Evolutionary conservation across 176 grass and related monocot genomes (phyloP), one percentile per base, ranked within the genome.

Genomic region (Aegilops tauschii): DNA sequence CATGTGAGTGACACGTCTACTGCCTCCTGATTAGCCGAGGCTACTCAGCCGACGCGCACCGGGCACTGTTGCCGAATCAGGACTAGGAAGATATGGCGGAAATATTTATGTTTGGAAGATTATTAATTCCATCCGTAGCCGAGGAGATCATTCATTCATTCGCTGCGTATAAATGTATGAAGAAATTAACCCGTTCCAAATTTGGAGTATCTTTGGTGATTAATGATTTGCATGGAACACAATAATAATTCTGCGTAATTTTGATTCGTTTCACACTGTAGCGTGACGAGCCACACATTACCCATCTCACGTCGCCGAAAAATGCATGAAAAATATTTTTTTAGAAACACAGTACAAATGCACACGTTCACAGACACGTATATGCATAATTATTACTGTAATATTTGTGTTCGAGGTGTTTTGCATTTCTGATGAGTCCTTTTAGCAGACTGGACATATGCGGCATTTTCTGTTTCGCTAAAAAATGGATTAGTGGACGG

Each of bases 1-100:
- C 72, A 12, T 0, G 6, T 5, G 0, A 0, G 16, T 79, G 90
- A 92, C 86, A 71, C 58, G 71, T 29, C 63, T 73, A 27, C 20
- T 14, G 40, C 1, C 6, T 3, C 3, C 82, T 88, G 77, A 86
- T 88, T 92, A 72, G 90, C 77, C 8, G 8, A 66, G 56, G 56
- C 56, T 59, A 3, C 56, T 59, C 7, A 21, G 56, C 56, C 56
- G 6, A 59, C 56, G 56, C 18, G 56, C 18, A 59, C 56, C 56
- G 56, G 18, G 56, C 18, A 18, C 50, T 18, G 31, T 25, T 84
- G 32, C 36, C 69, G 5, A 9, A 62, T 84, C 17, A 0, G 36
- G 54, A 45, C 9, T 18, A n/a, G 8, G 35, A 52, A 52, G 49
- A 52, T 52, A 52, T 7, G 50, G 50, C 50, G 16, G 6, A 54